Evolutionary conservation across 768 basidiomycete genomes (phyloP).

Genomic region (Hemileccinum impolitum): DNA sequence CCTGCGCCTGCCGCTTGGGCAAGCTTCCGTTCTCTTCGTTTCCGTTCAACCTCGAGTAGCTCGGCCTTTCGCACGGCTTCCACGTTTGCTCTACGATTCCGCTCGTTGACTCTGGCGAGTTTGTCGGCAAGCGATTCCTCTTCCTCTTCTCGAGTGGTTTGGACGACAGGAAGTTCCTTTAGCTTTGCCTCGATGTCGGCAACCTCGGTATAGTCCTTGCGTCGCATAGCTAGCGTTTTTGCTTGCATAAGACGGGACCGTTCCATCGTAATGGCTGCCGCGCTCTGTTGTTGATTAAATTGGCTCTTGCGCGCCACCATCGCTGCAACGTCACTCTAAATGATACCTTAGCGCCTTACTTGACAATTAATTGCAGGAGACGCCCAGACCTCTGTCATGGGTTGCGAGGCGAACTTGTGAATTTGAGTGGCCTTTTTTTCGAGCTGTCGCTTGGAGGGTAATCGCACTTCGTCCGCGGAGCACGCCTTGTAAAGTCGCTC

Average conservation of each 20-base stretch:
- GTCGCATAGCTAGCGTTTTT: conserved; percentile 69
- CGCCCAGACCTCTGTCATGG: conserved; percentile 73
- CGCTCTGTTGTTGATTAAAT: conserved; percentile 33
- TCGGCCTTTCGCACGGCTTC: conserved; percentile 81
- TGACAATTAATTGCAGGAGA: conserved; percentile 4
- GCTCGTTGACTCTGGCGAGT: conserved; percentile 82
- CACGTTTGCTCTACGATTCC: conserved; percentile 80
- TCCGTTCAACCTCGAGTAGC: conserved; percentile 62
- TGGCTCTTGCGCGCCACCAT: conserved; percentile 69
- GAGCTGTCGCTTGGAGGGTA: conserved; percentile 66
- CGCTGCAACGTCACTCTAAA: conserved; percentile 76
- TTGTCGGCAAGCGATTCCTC: conserved; percentile 40
- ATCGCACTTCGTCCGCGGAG: conserved; percentile 49
- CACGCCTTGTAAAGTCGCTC: conserved; percentile 50
- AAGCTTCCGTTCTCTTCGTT: conserved; percentile 63
- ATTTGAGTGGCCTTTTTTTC: conserved; percentile 67
- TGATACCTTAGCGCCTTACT: conserved; percentile 6
- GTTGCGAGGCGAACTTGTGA: conserved; percentile 52
- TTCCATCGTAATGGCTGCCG: conserved; percentile 45
- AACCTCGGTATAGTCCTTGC: conserved; percentile 67
- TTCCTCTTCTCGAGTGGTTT: conserved; percentile 24
- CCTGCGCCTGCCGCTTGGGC: conserved; percentile 38
- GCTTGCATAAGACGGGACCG: conserved; percentile 65
- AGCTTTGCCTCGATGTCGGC: conserved; percentile 61
- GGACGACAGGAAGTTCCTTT: conserved; percentile 41